Conservation (phyloP, 192 early-diverging fungal genomes). For the Coemansia javaensis region DNA sequence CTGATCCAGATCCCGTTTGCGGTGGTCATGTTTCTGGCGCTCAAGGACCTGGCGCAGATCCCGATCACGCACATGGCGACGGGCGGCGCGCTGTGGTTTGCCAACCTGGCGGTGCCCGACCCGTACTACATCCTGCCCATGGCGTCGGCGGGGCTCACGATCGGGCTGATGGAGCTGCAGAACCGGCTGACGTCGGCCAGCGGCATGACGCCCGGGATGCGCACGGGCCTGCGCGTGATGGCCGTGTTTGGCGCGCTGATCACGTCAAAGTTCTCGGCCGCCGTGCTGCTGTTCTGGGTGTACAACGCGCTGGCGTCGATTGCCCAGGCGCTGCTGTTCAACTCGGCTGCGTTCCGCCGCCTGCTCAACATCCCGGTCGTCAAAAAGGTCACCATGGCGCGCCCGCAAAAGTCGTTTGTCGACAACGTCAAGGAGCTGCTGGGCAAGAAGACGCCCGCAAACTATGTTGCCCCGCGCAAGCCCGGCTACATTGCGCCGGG, state of each 20-base stretch:
- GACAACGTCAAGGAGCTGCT: slow-evolving; percentile 9
- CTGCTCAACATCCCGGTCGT: slow-evolving; percentile 58
- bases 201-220: slow-evolving; percentile 20
- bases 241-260: slow-evolving; percentile 48
- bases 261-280: slow-evolving; percentile 53
- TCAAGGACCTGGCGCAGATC: slow-evolving; percentile 73
- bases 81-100: slow-evolving; percentile 81
- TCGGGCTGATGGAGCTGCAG: slow-evolving; percentile 66
- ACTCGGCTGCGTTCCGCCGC: slow-evolving; percentile 53
- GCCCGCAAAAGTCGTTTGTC: slow-evolving; percentile 8
- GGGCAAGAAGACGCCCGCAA: background rate
- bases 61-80: slow-evolving; percentile 76
- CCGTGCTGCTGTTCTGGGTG: slow-evolving; percentile 82
- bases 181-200: slow-evolving; percentile 19
- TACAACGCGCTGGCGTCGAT: slow-evolving; percentile 69
- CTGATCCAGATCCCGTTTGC: slow-evolving; percentile 76
- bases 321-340: slow-evolving; percentile 64
- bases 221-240: slow-evolving; percentile 46
- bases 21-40: slow-evolving; percentile 78
- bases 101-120: slow-evolving; percentile 75
- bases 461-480: no score
- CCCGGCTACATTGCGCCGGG: no score
- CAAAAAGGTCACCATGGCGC: slow-evolving; percentile 20
- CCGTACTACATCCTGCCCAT: slow-evolving; percentile 79
- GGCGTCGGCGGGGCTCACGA: slow-evolving; percentile 62